Evolutionary conservation across 495 filamentous ascomycete genomes (phyloP).

Genomic region (Podospora comata): DNA sequence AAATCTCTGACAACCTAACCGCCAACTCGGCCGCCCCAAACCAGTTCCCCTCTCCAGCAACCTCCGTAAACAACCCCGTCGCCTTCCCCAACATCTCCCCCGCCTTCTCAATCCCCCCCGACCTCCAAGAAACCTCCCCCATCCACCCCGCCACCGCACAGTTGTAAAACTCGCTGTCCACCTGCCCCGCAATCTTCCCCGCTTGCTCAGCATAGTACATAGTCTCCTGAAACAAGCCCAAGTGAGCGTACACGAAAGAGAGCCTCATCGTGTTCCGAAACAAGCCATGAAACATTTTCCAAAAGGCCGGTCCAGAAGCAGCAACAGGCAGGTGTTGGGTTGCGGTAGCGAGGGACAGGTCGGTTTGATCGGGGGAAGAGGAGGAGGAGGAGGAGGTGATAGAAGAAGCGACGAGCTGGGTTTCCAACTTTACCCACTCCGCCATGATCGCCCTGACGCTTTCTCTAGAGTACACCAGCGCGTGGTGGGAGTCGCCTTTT

Average conservation of each 20-base stretch:
- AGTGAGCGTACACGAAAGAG: constrained; percentile 70
- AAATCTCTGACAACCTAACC: constrained; percentile 45
- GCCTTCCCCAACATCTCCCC: constrained; percentile 56
- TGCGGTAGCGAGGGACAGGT: constrained; percentile 17
- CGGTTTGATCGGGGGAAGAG: constrained; percentile 17
- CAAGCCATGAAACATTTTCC: constrained; percentile 71
- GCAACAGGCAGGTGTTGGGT: constrained; percentile 15
- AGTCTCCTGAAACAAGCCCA: constrained; percentile 84
- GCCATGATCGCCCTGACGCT: constrained; percentile 64
- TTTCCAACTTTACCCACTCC: constrained; percentile 68
- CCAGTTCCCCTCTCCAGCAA: constrained; percentile 22
- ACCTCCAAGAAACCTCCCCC: constrained; percentile 61
- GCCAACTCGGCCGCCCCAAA: constrained; percentile 45
- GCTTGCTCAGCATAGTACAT: constrained; percentile 88
- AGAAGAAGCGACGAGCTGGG: constrained; percentile 26
- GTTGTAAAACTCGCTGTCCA: constrained; percentile 58
- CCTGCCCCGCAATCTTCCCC: constrained; percentile 68
- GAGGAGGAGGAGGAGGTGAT: constrained; percentile 36
- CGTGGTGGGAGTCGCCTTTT: constrained; percentile 59
- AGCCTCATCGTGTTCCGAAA: constrained; percentile 67
- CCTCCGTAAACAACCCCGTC: constrained; percentile 36
- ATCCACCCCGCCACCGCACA: constrained; percentile 54
- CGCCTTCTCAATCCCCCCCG: constrained; percentile 60
- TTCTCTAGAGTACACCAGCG: constrained; percentile 63
- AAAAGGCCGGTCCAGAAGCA: constrained; percentile 63